Conservation (phyloP, 306 rosid genomes). For the Cucumis melo region DNA sequence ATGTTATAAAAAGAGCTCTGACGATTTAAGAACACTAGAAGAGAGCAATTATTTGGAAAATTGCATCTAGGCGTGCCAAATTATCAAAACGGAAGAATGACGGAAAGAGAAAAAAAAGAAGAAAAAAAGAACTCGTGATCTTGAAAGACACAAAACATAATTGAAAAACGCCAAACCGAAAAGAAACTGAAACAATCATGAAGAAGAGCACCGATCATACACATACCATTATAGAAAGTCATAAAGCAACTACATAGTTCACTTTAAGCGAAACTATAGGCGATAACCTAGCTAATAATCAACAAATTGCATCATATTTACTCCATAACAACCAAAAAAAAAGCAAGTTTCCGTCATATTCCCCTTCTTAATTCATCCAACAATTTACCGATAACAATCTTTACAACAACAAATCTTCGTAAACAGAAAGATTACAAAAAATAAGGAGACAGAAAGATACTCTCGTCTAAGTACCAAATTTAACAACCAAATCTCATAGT, state of each 20-base stretch:
- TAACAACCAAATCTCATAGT: neutral
- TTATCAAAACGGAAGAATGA: neutral
- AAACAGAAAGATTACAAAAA: neutral
- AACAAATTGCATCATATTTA: neutral
- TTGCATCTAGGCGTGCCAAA: neutral
- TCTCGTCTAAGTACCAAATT: neutral
- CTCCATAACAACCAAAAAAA: neutral
- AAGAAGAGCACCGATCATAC: neutral
- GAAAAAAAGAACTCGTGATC: neutral
- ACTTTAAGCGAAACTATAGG: neutral
- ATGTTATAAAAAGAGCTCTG: neutral
- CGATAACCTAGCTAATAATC: neutral
- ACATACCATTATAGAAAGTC: neutral
- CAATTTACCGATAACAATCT: neutral
- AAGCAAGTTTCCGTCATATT: neutral
- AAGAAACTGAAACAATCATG: neutral
- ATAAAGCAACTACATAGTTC: neutral
- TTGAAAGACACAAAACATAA: neutral
- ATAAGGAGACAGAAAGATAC: neutral
- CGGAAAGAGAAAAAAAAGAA: neutral
- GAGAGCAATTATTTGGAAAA: neutral
- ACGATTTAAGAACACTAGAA: neutral
- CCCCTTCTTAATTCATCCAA: neutral
- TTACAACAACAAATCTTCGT: neutral
- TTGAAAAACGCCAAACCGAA: slow-evolving; percentile 1